phyloP scores from a whole-genome alignment of 768 basidiomycete genomes.

The Tylopilus subfusipes region DNA sequence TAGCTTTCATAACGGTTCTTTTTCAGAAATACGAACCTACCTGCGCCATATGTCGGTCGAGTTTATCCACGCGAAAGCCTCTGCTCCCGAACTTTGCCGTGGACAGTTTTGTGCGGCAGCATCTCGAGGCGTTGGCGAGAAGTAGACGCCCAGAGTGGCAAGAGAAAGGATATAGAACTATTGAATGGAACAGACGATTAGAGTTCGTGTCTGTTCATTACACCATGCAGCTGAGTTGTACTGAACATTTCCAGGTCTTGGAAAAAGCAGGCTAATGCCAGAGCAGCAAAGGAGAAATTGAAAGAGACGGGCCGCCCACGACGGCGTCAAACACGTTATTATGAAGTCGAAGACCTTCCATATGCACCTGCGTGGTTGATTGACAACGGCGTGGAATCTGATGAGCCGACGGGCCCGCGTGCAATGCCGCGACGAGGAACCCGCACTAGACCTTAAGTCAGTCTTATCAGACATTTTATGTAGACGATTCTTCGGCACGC shows the following conservation, averaged over 20 bases:
- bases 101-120: slow-evolving; percentile 58
- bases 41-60: slow-evolving; percentile 61
- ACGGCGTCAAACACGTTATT: slow-evolving; percentile 14
- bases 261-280: slow-evolving; percentile 23
- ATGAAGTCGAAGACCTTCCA: slow-evolving; percentile 7
- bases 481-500: neutral
- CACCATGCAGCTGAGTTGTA: neutral
- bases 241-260: slow-evolving; percentile 22
- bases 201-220: slow-evolving; percentile 39
- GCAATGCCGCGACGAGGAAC: slow-evolving; percentile 13
- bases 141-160: slow-evolving; percentile 53
- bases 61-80: slow-evolving; percentile 37
- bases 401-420: slow-evolving; percentile 1
- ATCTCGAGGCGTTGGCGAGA: slow-evolving; percentile 46
- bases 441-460: slow-evolving; percentile 14
- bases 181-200: slow-evolving; percentile 53
- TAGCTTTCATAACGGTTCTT: slow-evolving; percentile 1
- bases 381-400: slow-evolving; percentile 6
- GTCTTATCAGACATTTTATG: neutral
- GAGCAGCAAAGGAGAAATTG: slow-evolving; percentile 17
- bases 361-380: slow-evolving; percentile 3
- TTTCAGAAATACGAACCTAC: slow-evolving; percentile 40
- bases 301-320: slow-evolving; percentile 10
- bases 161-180: slow-evolving; percentile 40
- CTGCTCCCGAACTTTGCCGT: slow-evolving; percentile 64